Percentiles rank a stretch among this genome's conserved stretches.
Evolutionary conservation across 192 early-diverging fungal species (phyloP).

Genomic region (Coemansia sp.): DNA sequence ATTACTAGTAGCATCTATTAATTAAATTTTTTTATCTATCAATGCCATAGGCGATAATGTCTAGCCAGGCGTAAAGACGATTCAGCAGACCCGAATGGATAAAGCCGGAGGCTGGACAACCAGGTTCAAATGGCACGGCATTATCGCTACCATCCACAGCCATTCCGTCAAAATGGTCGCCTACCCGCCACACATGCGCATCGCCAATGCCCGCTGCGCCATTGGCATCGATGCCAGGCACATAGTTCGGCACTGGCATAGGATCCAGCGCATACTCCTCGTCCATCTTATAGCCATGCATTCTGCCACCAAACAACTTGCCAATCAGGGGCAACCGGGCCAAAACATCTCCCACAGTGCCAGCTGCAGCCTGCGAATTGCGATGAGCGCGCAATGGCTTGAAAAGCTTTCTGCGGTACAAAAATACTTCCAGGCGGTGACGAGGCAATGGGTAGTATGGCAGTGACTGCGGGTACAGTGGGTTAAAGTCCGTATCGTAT

Average conservation of each 20-base stretch:
- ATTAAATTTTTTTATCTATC: background rate
- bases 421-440: conserved; percentile 55
- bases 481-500: conserved; percentile 58
- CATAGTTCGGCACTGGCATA: conserved; percentile 28
- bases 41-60: conserved; percentile 38
- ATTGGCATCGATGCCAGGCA: conserved; percentile 10
- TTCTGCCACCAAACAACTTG: background rate
- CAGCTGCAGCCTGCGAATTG: background rate
- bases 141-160: background rate
- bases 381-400: conserved; percentile 14
- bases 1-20: background rate
- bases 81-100: conserved; percentile 65
- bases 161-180: conserved; percentile 5
- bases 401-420: conserved; percentile 55
- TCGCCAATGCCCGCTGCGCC: conserved; percentile 2
- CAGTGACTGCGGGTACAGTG: conserved; percentile 60
- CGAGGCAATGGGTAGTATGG: conserved; percentile 61
- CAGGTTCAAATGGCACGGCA: conserved; percentile 11
- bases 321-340: conserved; percentile 1
- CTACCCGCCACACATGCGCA: conserved; percentile 30
- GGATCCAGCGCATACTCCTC: conserved; percentile 31
- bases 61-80: conserved; percentile 60
- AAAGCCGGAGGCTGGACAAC: conserved; percentile 49
- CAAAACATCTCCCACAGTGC: background rate
- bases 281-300: background rate